These are phyloP conservation scores for Conticribra weissflogii DNA, from an alignment of 108 stramenopile species.

Conservation along the genomic window DNA sequence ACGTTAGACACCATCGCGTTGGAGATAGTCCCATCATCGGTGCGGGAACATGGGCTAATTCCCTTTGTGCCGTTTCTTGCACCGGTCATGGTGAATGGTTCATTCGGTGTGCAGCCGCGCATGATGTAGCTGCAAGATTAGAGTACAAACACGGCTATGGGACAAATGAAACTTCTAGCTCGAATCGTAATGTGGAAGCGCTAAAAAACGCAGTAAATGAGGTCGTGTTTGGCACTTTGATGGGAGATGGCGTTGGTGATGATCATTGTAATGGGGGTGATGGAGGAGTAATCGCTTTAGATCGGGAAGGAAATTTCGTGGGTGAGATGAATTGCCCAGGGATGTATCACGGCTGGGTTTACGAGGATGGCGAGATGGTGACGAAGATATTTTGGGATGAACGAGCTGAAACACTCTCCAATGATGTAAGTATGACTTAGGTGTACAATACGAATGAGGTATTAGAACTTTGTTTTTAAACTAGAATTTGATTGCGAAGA, in stretches of 20 bases:
- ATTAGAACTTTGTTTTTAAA: too few species aligned
- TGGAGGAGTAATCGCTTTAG: conserved; percentile 36
- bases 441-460: too few species aligned
- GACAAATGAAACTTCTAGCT: not conserved
- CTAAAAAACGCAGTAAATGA: conserved; percentile 34
- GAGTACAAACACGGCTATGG: conserved; percentile 39
- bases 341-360: conserved; percentile 45
- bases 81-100: conserved; percentile 49
- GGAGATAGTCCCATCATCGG: conserved; percentile 44
- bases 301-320: conserved; percentile 40
- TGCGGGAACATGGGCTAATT: conserved; percentile 43
- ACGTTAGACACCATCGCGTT: conserved; percentile 30
- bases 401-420: too few species aligned
- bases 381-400: conserved; percentile 33
- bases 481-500: too few species aligned
- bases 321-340: conserved; percentile 39
- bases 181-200: not conserved
- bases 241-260: conserved; percentile 12
- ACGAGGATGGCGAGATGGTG: conserved; percentile 35
- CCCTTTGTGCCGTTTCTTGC: conserved; percentile 38
- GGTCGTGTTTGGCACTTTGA: conserved; percentile 26
- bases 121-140: conserved; percentile 37
- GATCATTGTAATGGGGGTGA: conserved; percentile 16
- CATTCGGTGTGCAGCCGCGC: conserved; percentile 37
- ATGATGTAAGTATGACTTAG: not conserved